phyloP scores from a whole-genome alignment of 345 rosid species.

The Ceriops tagal region DNA sequence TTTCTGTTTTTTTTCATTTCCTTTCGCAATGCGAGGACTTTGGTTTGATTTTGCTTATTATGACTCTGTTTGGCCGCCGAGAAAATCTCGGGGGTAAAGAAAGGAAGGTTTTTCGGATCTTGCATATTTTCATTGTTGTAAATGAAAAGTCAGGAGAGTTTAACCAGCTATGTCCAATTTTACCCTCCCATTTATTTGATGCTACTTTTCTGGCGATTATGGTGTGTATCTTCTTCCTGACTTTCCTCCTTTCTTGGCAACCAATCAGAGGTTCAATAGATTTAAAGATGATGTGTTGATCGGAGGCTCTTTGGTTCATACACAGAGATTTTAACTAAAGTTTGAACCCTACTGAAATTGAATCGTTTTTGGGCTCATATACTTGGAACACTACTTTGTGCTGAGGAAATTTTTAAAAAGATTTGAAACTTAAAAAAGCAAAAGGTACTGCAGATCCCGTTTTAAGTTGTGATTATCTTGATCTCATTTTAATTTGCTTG shows the following conservation, averaged over 20 bases:
- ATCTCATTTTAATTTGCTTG: neutral
- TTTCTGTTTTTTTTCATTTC: neutral
- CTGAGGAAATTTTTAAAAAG: neutral
- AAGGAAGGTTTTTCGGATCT: neutral
- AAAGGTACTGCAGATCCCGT: neutral
- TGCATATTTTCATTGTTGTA: neutral
- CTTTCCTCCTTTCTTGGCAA: neutral
- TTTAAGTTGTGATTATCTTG: neutral
- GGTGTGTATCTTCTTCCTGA: neutral
- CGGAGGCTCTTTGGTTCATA: neutral
- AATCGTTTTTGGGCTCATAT: neutral
- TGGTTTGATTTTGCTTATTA: neutral
- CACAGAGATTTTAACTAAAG: neutral
- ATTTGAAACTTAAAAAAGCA: too few relatives aligned
- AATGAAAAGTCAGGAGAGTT: neutral
- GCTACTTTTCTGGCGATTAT: neutral
- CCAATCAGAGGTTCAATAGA: neutral
- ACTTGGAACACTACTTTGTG: neutral
- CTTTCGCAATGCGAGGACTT: neutral
- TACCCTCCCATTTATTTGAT: conserved; percentile 5
- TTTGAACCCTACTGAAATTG: neutral
- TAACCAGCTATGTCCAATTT: neutral
- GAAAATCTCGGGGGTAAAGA: neutral
- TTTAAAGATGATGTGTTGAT: conserved; percentile 2
- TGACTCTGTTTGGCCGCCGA: neutral